A percentile compares a stretch with the other conserved stretches of the same genome.
These are phyloP conservation scores for Rhododendron ferrugineum DNA, from an alignment of 148 eudicot genomes.

Conservation along the genomic window DNA sequence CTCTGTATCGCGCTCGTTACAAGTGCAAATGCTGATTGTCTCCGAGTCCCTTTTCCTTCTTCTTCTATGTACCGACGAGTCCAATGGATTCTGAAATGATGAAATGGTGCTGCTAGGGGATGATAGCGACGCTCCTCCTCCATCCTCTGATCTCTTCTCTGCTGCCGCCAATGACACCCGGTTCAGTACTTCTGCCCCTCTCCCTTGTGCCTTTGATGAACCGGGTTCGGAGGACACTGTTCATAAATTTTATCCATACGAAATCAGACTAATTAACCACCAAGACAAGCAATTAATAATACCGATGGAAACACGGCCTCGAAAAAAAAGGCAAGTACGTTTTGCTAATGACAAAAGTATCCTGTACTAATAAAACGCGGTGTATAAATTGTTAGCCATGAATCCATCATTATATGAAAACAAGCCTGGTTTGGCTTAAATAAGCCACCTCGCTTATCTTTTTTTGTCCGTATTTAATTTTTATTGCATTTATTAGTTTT, in stretches of 20 bases:
- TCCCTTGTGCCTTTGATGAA: conserved; percentile 37
- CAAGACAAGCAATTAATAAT: not conserved
- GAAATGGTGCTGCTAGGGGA: conserved; percentile 57
- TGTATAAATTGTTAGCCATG: too few species aligned
- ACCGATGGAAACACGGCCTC: not conserved
- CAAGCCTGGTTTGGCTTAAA: too few species aligned
- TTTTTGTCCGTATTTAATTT: too few species aligned
- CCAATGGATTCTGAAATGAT: conserved; percentile 48
- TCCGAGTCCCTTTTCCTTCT: conserved; percentile 23
- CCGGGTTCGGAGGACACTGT: conserved; percentile 48
- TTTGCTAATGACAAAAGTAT: too few species aligned
- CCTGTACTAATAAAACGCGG: too few species aligned
- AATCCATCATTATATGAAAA: too few species aligned
- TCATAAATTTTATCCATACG: not conserved
- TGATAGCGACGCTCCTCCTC: conserved; percentile 34
- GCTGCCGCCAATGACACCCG: conserved; percentile 13
- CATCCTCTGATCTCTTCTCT: conserved; percentile 26
- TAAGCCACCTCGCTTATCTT: too few species aligned
- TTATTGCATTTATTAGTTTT: too few species aligned
- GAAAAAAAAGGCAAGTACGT: not conserved
- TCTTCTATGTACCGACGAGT: conserved; percentile 29
- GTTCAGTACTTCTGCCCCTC: conserved; percentile 14
- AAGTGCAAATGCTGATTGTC: not conserved
- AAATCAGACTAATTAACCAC: not conserved
- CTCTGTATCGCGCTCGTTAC: conserved; percentile 10